Conservation (phyloP, 2,329 filamentous ascomycete genomes). For the Helotiales sp. region DNA sequence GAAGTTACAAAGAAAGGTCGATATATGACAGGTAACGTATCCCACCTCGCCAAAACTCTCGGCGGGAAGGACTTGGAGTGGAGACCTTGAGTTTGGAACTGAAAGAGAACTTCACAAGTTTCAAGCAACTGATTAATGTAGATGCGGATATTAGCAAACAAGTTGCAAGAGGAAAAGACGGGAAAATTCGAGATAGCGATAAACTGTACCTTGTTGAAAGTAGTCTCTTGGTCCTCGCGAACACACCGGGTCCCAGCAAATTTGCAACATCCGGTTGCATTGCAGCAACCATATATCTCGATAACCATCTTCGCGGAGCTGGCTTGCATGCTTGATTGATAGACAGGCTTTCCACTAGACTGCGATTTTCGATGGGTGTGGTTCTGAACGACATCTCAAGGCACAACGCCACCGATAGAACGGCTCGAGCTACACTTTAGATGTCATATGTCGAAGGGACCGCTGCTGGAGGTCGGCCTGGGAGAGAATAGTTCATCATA, state of each 20-base stretch:
- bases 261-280: constrained; percentile 22
- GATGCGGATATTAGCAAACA: background rate
- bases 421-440: constrained; percentile 24
- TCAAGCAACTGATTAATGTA: constrained; percentile 16
- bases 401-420: constrained; percentile 11
- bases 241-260: constrained; percentile 17
- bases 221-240: constrained; percentile 21
- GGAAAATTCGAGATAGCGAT: constrained; percentile 23
- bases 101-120: constrained; percentile 13
- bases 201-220: constrained; percentile 20
- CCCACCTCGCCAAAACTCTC: background rate
- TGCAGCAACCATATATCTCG: constrained; percentile 25
- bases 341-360: constrained; percentile 17
- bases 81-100: constrained; percentile 10
- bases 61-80: background rate
- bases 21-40: background rate
- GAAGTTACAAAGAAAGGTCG: background rate
- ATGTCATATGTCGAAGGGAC: constrained; percentile 23
- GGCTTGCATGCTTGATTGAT: constrained; percentile 24
- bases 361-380: constrained; percentile 21
- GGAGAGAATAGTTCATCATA: constrained; percentile 23
- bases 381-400: constrained; percentile 13
- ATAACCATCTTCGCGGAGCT: constrained; percentile 25
- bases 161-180: background rate
- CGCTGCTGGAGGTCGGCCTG: constrained; percentile 13